Conservation (phyloP, 2,329 filamentous ascomycete species). For the Colletotrichum gloeosporioides region DNA sequence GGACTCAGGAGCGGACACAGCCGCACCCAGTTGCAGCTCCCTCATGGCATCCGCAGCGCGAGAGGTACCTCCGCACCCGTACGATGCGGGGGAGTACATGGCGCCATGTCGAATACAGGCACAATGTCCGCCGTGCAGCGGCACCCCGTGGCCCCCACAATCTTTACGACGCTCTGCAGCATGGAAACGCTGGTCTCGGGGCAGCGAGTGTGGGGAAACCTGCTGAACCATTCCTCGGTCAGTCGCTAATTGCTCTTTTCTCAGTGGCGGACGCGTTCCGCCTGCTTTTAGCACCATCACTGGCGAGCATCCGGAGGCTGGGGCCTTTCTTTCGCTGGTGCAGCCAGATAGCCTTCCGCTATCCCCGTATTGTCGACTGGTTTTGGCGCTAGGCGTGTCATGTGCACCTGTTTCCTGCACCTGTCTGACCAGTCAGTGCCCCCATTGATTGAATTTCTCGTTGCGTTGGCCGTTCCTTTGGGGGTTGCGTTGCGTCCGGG, state of each 20-base stretch:
- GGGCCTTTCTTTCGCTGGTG: background rate
- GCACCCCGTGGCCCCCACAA: background rate
- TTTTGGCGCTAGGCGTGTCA: slow-evolving; percentile 7
- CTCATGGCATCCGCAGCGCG: background rate
- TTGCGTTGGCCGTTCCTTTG: background rate
- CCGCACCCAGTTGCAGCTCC: background rate
- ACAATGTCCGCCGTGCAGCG: background rate
- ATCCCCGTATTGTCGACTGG: background rate
- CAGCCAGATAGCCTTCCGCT: background rate
- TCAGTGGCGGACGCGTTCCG: background rate
- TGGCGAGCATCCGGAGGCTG: background rate
- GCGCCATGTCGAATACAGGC: background rate
- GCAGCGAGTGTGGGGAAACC: background rate
- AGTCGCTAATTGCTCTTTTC: background rate
- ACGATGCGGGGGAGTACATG: background rate
- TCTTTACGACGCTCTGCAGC: background rate
- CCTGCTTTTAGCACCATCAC: background rate
- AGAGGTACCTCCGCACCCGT: background rate
- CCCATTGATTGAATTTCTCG: background rate
- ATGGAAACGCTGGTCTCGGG: background rate
- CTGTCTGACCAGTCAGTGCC: background rate
- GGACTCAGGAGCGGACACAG: background rate
- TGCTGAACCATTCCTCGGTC: background rate
- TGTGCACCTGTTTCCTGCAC: slow-evolving; percentile 2
- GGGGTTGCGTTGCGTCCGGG: background rate